Evolutionary conservation across 2,329 filamentous ascomycete genomes (phyloP), one percentile per base, ranked within the genome.

Genomic region (Graphium sp.): DNA sequence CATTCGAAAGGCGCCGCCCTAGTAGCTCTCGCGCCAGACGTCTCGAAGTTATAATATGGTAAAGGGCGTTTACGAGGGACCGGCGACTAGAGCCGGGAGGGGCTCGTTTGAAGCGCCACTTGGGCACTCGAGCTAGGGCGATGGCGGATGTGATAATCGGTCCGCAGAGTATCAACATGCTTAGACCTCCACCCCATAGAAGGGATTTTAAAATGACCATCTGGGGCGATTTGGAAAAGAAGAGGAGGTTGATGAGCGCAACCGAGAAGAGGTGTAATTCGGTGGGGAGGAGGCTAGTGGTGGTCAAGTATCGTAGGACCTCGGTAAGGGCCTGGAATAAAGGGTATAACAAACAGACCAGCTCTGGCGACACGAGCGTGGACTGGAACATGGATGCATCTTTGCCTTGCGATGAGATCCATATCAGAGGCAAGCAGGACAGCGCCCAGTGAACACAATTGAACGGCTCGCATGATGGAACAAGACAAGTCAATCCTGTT

Each of bases 221-320:
- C 50, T 95, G 89, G 1, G 87, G 81, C 0, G 85, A 89, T 6
- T 59, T 56, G 1, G 84, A 73, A 35, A 92, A 66, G 2, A 93
- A 48, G 1, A 91, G 56, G 10, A 94, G 55, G 42, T 92, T 83
- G 42, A 94, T 76, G 10, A 98, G 60, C 2, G 74, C 73, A 22
- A 79, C 69, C 1, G 87, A 87, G 11, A 95, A 65, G 7, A 98
- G 61, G 41, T 94, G 83, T 23, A 94, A 62, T 49, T 98, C 89
- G 5, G 89, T 74, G 2, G 78, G 68, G 29, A 95, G 61, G 23
- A 95, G 63, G 49, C 85, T 94, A 2, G 84, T 92, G 0, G 82
- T 87, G 2, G 85, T 87, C 36, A 95, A 63, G 45, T 80, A 74
- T 41, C 81, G 72, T 32, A 95, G 49, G 18, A 80, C 70, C 18